Evolutionary conservation across 2,329 filamentous ascomycete species (phyloP), one percentile per base, ranked within the genome.

Genomic region (Colletotrichum spaethianum): DNA sequence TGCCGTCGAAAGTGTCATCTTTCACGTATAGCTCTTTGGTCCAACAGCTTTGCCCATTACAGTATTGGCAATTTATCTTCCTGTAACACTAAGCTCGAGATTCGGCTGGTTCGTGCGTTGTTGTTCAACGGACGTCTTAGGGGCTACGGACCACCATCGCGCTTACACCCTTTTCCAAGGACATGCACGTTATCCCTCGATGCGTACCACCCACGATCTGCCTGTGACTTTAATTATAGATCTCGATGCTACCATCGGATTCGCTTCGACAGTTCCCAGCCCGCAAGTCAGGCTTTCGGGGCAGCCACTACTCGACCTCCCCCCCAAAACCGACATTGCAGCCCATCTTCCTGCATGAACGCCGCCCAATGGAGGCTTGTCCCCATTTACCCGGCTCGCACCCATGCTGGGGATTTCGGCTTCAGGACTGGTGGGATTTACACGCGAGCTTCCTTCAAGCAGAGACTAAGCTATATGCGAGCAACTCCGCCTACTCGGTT

Each of bases 331-430:
- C 23, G 28, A 28, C n/a, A 36, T 38, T 18, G 23, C 38, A 38
- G 50, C 38, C 62, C 62, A 50, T 55, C 38, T 55, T 64, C 38
- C 28, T 48, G 64, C 33, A 67, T 53, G 28, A 53, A 64, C 62
- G 26, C 38, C 26, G 38, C 4, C 50, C 36, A 64, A 64, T 64
- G 38, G 11, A 55, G 18, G 8, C 62, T 3, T 36, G 23, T 28
- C 18, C 16, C n/a, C 6, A 12, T 44, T 64, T 64, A 64, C 46
- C 50, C 62, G 50, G 50, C 5, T 36, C 36, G 11, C 44, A 26
- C 33, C 18, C 46, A 40, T 63, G n/a, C 26, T 33, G 38, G 23
- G 23, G 8, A 12, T 53, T 42, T 16, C n/a, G 33, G 33, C 31
- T 46, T 28, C 33, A 31, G 26, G 60, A 53, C 60, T 63, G 46